Percentiles rank a stretch among this genome's conserved stretches.
Conservation (phyloP, 2,329 filamentous ascomycete genomes). For the Xylaria sp. region DNA sequence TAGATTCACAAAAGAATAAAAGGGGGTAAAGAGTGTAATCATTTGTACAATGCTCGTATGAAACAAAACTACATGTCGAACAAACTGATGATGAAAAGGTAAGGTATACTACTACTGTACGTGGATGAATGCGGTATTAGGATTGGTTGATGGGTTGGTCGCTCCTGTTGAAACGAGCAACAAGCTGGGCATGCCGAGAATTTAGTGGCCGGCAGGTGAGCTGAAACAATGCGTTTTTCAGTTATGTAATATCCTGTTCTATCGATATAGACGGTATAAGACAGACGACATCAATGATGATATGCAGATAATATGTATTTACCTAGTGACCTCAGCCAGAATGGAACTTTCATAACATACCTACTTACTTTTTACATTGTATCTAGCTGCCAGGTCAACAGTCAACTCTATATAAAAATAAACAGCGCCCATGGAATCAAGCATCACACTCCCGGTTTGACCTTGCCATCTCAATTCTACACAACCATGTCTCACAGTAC, state of each 20-base stretch:
- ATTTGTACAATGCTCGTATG: not conserved
- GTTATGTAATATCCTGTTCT: no score
- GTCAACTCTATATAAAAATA: not conserved
- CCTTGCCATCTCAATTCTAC: not conserved
- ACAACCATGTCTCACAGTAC: conserved; percentile 60
- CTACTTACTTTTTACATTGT: not conserved
- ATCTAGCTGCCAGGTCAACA: not conserved
- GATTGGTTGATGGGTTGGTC: conserved; percentile 11
- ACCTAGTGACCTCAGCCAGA: not conserved
- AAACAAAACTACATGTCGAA: conserved; percentile 19
- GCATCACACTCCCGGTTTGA: not conserved
- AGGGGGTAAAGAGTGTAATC: not conserved
- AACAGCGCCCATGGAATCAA: not conserved
- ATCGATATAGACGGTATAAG: no score
- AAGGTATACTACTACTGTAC: not conserved
- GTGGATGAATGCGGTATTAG: not conserved
- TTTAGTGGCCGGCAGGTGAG: no score
- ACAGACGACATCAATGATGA: no score
- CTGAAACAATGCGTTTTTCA: no score
- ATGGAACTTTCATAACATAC: no score
- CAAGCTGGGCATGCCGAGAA: conserved; percentile 2
- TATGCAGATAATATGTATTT: no score
- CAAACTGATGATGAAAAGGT: conserved; percentile 1
- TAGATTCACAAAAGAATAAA: not conserved
- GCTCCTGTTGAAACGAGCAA: not conserved